A percentile compares a stretch with the other conserved stretches of the same genome.
These are phyloP conservation scores for Scedosporium apiospermum DNA, from an alignment of 2,329 filamentous ascomycete genomes.

Conservation along the genomic window DNA sequence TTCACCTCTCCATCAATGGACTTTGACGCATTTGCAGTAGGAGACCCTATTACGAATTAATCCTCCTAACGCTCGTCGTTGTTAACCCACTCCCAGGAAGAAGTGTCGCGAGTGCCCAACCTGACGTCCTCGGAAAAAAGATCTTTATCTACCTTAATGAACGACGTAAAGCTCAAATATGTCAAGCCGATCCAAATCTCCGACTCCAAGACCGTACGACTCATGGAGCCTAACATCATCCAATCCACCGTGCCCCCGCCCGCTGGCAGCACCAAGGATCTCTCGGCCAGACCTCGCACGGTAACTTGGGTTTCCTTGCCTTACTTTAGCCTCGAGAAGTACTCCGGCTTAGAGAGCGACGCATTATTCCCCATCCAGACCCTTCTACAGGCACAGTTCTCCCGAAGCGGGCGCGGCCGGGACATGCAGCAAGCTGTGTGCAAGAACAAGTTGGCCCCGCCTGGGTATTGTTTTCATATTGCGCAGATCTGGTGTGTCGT, in stretches of 20 bases:
- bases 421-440: conserved; percentile 39
- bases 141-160: not conserved
- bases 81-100: not conserved
- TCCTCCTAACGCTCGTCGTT: not conserved
- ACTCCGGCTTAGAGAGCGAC: not conserved
- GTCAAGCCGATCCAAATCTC: not conserved
- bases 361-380: not conserved
- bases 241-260: not conserved
- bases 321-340: conserved; percentile 4
- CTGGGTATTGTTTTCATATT: conserved; percentile 7
- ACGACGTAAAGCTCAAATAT: not conserved
- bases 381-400: conserved; percentile 22
- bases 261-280: not conserved
- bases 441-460: conserved; percentile 10
- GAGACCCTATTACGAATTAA: not conserved
- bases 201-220: not conserved
- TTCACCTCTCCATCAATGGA: not conserved
- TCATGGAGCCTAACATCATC: not conserved
- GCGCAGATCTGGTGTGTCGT: conserved; percentile 14
- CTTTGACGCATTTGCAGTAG: not conserved
- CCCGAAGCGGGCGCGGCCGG: conserved; percentile 24
- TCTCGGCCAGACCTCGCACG: not conserved
- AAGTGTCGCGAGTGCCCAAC: not conserved
- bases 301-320: conserved; percentile 4
- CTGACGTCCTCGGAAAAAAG: not conserved